A percentile compares a stretch with the other conserved stretches of the same genome.
Conservation (phyloP, 2,329 filamentous ascomycete species). For the Ilyonectria sp. region DNA sequence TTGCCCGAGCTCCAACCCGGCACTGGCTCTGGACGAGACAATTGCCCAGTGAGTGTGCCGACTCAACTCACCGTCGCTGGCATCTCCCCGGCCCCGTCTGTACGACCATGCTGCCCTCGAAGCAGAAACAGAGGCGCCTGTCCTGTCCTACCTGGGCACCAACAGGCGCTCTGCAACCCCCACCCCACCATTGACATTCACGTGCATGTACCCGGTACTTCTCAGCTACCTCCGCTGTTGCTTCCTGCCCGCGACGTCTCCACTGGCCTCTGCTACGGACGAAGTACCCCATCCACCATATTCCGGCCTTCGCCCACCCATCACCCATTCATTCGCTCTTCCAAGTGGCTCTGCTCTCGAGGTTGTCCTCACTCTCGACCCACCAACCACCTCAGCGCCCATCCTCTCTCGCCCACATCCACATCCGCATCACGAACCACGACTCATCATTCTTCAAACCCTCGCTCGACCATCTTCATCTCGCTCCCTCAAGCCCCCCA, state of each 20-base stretch:
- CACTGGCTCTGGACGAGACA: neutral
- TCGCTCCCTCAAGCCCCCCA: constrained; percentile 13
- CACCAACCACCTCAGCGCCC: constrained; percentile 43
- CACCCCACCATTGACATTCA: neutral
- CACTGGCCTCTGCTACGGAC: neutral
- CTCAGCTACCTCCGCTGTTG: neutral
- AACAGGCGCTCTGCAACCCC: neutral
- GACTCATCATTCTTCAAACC: constrained; percentile 36
- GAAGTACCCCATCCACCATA: neutral
- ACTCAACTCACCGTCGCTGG: neutral
- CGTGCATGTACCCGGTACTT: neutral
- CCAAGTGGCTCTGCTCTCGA: constrained; percentile 2
- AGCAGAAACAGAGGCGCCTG: neutral
- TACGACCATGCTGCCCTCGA: neutral
- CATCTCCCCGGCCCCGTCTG: neutral
- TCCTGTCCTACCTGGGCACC: neutral
- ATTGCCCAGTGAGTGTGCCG: neutral
- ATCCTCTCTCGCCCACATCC: constrained; percentile 34
- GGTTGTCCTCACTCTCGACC: constrained; percentile 27
- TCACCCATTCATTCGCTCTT: constrained; percentile 8
- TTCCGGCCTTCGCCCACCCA: constrained; percentile 2
- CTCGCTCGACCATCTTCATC: constrained; percentile 17
- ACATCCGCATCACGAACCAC: constrained; percentile 35
- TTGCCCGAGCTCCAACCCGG: constrained; percentile 1
- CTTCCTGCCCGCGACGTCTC: neutral